Conservation (phyloP, 2,329 filamentous ascomycete species). For the Sarocladiaceae sp. region DNA sequence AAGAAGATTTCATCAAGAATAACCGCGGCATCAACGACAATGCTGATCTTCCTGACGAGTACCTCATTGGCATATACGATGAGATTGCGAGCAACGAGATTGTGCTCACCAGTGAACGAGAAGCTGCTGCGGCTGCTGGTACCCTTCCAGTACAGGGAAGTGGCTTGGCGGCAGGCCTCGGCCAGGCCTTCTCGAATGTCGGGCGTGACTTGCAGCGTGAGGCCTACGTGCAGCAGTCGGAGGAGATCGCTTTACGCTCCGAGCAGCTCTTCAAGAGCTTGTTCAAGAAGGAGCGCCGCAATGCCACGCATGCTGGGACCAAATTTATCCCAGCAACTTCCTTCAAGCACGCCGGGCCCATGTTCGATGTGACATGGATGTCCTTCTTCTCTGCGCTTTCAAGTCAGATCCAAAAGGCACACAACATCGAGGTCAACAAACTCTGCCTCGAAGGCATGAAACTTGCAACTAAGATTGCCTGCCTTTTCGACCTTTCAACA, state of each 20-base stretch:
- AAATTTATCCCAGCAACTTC: conserved; percentile 90
- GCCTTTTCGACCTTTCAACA: conserved; percentile 88
- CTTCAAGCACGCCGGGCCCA: conserved; percentile 89
- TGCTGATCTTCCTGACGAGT: conserved; percentile 86
- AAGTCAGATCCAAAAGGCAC: conserved; percentile 85
- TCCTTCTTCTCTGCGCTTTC: conserved; percentile 94
- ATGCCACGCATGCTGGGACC: conserved; percentile 61
- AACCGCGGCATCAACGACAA: conserved; percentile 98
- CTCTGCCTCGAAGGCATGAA: conserved; percentile 94
- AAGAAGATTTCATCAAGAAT: conserved; percentile 98
- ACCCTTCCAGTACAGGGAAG: conserved; percentile 50
- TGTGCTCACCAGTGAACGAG: conserved; percentile 85
- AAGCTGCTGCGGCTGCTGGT: conserved; percentile 77
- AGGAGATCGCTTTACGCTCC: conserved; percentile 72
- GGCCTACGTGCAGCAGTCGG: conserved; percentile 89
- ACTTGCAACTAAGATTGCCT: conserved; percentile 86
- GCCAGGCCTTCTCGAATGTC: conserved; percentile 84
- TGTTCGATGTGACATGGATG: conserved; percentile 99
- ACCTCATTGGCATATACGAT: conserved; percentile 81
- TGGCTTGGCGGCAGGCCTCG: conserved; percentile 74
- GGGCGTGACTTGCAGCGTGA: conserved; percentile 88
- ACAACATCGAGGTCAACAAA: conserved; percentile 87
- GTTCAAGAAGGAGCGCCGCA: conserved; percentile 81
- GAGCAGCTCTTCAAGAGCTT: conserved; percentile 90
- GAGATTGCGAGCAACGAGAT: conserved; percentile 92